These are phyloP conservation scores for Capsicum chinense DNA, from an alignment of 257 asterid species.

Conservation along the genomic window DNA sequence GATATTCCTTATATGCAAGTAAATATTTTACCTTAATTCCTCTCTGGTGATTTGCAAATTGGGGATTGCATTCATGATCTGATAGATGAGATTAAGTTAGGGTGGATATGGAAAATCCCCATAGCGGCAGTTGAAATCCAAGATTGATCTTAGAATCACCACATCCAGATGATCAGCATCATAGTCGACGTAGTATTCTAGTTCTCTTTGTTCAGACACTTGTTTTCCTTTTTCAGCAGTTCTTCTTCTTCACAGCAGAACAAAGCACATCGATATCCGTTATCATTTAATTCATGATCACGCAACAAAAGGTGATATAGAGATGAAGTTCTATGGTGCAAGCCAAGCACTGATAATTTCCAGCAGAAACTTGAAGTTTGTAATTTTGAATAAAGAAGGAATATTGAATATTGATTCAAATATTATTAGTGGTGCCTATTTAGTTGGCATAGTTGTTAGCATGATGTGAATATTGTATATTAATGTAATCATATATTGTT, in stretches of 20 bases:
- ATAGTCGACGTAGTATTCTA: background rate
- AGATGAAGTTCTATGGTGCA: too few relatives aligned
- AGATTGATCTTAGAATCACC: background rate
- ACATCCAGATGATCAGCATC: background rate
- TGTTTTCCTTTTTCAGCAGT: slow-evolving; percentile 10
- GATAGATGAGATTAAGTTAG: background rate
- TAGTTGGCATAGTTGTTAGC: too few relatives aligned
- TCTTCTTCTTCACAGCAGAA: background rate
- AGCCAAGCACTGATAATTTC: too few relatives aligned
- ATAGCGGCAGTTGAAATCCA: background rate
- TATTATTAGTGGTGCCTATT: too few relatives aligned
- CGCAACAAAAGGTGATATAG: too few relatives aligned
- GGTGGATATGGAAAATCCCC: background rate
- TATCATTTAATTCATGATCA: too few relatives aligned
- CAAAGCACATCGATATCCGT: too few relatives aligned
- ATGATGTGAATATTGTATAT: too few relatives aligned
- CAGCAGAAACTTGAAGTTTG: too few relatives aligned
- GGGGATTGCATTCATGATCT: background rate
- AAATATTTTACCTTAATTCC: background rate
- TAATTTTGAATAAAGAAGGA: too few relatives aligned
- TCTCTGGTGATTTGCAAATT: background rate
- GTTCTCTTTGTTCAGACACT: background rate
- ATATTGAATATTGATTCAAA: too few relatives aligned
- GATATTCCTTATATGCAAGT: background rate
- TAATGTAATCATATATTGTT: too few relatives aligned